Base-by-base conservation (phyloP, 352 stramenopile species). In the Peronosclerospora sorghi region DNA sequence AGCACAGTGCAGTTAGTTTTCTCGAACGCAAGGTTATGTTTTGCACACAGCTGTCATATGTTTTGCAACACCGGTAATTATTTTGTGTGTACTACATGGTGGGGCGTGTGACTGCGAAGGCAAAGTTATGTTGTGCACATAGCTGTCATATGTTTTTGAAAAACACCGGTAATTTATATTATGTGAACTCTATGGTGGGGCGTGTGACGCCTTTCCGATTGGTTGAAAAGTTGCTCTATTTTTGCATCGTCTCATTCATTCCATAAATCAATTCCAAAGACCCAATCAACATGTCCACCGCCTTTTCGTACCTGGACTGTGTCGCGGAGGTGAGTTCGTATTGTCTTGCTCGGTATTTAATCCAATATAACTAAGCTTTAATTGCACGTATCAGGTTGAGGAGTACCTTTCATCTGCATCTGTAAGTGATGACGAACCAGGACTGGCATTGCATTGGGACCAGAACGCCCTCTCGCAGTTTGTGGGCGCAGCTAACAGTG, bases 291-390 rank as follows among this genome's bases (percentile, higher is more conserved):
- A 62, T 62, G 53, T 57, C 54, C 19, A 40, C 41, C 0, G 32
- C 40, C 21, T 64, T 65, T 28, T 65, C 59, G 51, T 69, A 69
- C 48, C 53, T 54, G 39, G 56, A 69, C 35, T 66, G 56, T 44
- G 40, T 63, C 28, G 41, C 55, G 24, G 32, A 69, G 35, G 59
- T 69, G 17, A 40, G 21, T 6, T 29, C 15, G 18, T 14, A 10
- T 12, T 32, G 7, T 2, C 18, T n/a, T 32, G 18, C 14, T 37
- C 0, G 9, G 27, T 3, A 26, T 26, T 26, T 26, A 26, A 26
- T 26, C 21, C 0, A 26, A 26, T 26, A n/a, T 6, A 26, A 26
- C 27, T 35, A 44, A 19, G 32, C 29, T 42, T 13, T n/a, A 39
- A 5, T 49, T 40, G 45, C 21, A n/a, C 8, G 7, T 30, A 14